Conservation (phyloP, 2,329 filamentous ascomycete species). For the Calonectria multiphialidica region DNA sequence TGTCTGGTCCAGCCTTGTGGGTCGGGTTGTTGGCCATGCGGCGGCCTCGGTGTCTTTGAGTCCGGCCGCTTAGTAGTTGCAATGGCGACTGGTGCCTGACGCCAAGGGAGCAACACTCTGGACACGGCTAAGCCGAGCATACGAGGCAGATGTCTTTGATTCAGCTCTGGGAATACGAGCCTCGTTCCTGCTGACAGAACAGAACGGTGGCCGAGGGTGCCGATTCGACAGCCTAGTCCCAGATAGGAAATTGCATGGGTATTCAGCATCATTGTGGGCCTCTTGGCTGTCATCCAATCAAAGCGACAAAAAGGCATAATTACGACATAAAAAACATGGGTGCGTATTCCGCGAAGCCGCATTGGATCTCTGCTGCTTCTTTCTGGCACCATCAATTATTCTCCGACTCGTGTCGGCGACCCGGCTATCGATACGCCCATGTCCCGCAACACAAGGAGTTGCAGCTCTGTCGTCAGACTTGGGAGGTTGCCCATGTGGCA, state of each 20-base stretch:
- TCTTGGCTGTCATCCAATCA: background rate
- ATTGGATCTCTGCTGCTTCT: background rate
- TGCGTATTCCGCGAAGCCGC: background rate
- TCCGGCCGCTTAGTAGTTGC: background rate
- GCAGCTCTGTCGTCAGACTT: no score
- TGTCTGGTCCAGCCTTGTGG: background rate
- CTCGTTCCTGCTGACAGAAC: background rate
- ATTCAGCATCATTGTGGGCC: background rate
- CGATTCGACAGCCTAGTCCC: background rate
- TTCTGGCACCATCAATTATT: background rate
- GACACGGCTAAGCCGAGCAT: background rate
- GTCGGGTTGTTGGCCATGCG: background rate
- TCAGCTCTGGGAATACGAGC: background rate
- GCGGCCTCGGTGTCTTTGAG: background rate
- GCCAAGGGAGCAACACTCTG: background rate
- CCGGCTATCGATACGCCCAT: no score
- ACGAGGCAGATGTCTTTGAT: background rate
- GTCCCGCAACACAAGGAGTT: no score
- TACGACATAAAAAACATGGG: background rate
- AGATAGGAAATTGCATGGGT: background rate
- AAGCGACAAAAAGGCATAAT: background rate
- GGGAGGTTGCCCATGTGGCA: background rate
- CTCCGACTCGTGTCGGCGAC: no score
- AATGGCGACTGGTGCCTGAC: background rate
- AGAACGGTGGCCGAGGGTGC: background rate